Evolutionary conservation across 2,329 filamentous ascomycete genomes (phyloP), one percentile per base, ranked within the genome.

Genomic region (Penicillium concentricum): DNA sequence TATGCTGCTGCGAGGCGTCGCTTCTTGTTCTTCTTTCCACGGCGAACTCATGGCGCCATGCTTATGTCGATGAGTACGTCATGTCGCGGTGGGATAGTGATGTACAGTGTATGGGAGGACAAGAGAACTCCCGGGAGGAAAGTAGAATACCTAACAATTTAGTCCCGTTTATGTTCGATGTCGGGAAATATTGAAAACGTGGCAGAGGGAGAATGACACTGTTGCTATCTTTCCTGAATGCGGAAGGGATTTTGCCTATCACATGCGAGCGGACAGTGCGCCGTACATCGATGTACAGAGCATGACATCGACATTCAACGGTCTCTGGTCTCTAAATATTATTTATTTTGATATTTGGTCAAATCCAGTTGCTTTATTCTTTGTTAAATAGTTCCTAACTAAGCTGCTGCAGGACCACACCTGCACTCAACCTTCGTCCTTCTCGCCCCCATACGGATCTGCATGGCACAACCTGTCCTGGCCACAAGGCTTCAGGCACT

Each of bases 391-490:
- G 16, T 53, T 39, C 39, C 37, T 41, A 45, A 47, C 51, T 30
- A 35, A 63, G 54, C 38, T 59, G 61, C 51, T 74, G 71, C 42
- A 78, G 39, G 49, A 75, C 64, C 35, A 76, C 59, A 13, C 67
- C 76, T 15, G 74, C 77, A 38, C 64, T 65, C 52, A 79, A 60
- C 53, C 58, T 60, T 45, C 59, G 61, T 22, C 73, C 76, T 43
- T 68, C 57, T 18, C 59, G 52, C 5, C 74, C 75, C 74, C 75
- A 79, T 35, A 79, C 67, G 38, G 70, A 70, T 56, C 65, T 69
- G 62, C 76, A 79, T 10, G 77, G 77, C 24, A 79, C 61, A 38
- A 78, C 61, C 55, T 78, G 76, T 9, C 70, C 71, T 13, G 61
- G 55, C 65, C 68, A 72, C 20, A 52, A 46, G 5, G 58, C 56